Percentiles rank a stretch among this genome's conserved stretches.
Conservation (phyloP, 179 eudicot species). For the Vitellaria paradoxa region DNA sequence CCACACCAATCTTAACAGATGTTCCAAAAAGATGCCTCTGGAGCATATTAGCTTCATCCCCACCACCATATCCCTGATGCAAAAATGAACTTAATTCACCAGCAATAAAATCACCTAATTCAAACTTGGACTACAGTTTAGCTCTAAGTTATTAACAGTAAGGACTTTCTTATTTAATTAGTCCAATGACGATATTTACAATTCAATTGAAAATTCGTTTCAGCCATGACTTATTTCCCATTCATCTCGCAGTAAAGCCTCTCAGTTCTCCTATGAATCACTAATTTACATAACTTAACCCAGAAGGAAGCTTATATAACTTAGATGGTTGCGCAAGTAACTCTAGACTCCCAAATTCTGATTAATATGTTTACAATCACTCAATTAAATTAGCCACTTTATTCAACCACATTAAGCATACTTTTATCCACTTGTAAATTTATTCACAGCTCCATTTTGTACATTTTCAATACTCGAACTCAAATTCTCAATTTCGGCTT, state of each 20-base stretch:
- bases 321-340: not conserved
- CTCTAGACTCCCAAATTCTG: not conserved
- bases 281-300: not conserved
- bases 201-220: not conserved
- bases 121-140: not conserved
- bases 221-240: not conserved
- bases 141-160: not conserved
- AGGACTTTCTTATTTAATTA: not conserved
- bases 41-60: slow-evolving; percentile 97
- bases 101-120: not conserved
- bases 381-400: slow-evolving; percentile 2
- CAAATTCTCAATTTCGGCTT: not conserved
- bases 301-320: not conserved
- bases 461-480: not conserved
- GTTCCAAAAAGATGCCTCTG: slow-evolving; percentile 74
- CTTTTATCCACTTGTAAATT: not conserved
- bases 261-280: not conserved
- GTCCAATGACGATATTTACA: not conserved
- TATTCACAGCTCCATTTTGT: not conserved
- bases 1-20: slow-evolving; percentile 69
- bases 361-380: not conserved
- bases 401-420: not conserved
- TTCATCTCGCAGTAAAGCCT: not conserved
- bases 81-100: slow-evolving; percentile 7
- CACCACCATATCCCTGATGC: slow-evolving; percentile 84